A percentile compares a stretch with the other conserved stretches of the same genome.
Conservation (phyloP, 179 eudicot species). For the Silene noctiflora region DNA sequence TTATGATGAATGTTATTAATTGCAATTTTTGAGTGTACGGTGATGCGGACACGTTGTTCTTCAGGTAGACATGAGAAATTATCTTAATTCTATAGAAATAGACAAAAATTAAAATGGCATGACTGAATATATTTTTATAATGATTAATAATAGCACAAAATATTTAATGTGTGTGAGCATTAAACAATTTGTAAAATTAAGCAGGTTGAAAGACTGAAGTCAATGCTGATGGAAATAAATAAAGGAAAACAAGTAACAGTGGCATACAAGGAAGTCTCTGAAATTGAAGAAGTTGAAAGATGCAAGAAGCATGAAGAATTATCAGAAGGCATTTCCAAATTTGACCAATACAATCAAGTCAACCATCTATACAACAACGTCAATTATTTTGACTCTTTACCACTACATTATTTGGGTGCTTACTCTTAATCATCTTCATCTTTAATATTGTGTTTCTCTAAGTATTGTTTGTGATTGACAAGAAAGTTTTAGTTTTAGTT, state of each 20-base stretch:
- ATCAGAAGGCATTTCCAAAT: not conserved
- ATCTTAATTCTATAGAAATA: too few relatives aligned
- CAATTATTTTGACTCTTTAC: slow-evolving; percentile 29
- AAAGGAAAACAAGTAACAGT: slow-evolving; percentile 36
- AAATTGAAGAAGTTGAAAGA: slow-evolving; percentile 50
- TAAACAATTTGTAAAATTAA: not conserved
- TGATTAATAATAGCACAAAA: too few relatives aligned
- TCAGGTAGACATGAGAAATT: too few relatives aligned
- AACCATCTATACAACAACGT: slow-evolving; percentile 31
- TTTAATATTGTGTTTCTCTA: not conserved
- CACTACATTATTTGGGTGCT: slow-evolving; percentile 41
- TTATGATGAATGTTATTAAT: too few relatives aligned
- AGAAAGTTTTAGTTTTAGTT: not conserved
- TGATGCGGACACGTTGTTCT: too few relatives aligned
- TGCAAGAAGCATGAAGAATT: slow-evolving; percentile 1
- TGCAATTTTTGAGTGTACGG: too few relatives aligned
- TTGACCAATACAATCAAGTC: slow-evolving; percentile 10
- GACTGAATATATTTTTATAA: too few relatives aligned
- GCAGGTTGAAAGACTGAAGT: slow-evolving; percentile 53
- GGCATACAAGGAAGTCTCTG: slow-evolving; percentile 42
- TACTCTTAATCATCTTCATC: slow-evolving; percentile 19
- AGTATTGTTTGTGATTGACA: too few relatives aligned
- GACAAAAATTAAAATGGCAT: too few relatives aligned
- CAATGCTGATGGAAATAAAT: slow-evolving; percentile 41
- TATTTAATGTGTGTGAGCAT: too few relatives aligned